Evolutionary conservation across 129 eudicot genomes (phyloP).

Genomic region (Flaveria trinervia): DNA sequence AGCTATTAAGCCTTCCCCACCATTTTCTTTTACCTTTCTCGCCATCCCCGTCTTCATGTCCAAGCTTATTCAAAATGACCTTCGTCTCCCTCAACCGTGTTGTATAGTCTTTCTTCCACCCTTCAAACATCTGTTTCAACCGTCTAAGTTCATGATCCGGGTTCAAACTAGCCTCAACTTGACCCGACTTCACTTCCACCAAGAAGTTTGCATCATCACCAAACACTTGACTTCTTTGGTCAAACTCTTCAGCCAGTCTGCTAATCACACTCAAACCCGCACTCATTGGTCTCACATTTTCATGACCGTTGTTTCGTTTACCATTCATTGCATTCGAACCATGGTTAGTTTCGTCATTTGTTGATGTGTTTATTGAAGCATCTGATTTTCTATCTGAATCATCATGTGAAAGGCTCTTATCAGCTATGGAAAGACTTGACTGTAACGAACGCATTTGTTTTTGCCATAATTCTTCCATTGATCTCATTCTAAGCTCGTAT

Average conservation of each 20-base stretch:
- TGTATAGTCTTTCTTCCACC: slow-evolving; percentile 93
- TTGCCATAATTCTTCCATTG: slow-evolving; percentile 95
- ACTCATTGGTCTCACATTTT: slow-evolving; percentile 56
- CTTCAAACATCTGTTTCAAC: slow-evolving; percentile 82
- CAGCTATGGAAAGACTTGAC: slow-evolving; percentile 89
- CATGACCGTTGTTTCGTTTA: slow-evolving; percentile 35
- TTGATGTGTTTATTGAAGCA: slow-evolving; percentile 52
- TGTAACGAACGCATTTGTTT: slow-evolving; percentile 80
- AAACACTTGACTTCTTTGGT: slow-evolving; percentile 83
- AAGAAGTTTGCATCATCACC: slow-evolving; percentile 88
- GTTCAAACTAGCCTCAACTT: slow-evolving; percentile 65
- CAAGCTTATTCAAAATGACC: slow-evolving; percentile 73
- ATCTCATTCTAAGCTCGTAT: slow-evolving; percentile 76
- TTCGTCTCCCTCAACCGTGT: slow-evolving; percentile 80
- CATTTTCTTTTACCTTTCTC: slow-evolving; percentile 70
- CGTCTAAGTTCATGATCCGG: slow-evolving; percentile 82
- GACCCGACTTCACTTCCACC: slow-evolving; percentile 90
- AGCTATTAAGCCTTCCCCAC: slow-evolving; percentile 82
- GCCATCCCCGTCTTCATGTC: slow-evolving; percentile 56
- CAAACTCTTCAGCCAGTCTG: slow-evolving; percentile 84
- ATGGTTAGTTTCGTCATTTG: slow-evolving; percentile 41
- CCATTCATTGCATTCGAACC: slow-evolving; percentile 54
- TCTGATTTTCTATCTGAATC: slow-evolving; percentile 66
- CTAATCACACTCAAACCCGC: slow-evolving; percentile 82
- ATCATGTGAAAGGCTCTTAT: slow-evolving; percentile 71